phyloP scores from a whole-genome alignment of 2,329 filamentous ascomycete species.

The Blumeria hordei region DNA sequence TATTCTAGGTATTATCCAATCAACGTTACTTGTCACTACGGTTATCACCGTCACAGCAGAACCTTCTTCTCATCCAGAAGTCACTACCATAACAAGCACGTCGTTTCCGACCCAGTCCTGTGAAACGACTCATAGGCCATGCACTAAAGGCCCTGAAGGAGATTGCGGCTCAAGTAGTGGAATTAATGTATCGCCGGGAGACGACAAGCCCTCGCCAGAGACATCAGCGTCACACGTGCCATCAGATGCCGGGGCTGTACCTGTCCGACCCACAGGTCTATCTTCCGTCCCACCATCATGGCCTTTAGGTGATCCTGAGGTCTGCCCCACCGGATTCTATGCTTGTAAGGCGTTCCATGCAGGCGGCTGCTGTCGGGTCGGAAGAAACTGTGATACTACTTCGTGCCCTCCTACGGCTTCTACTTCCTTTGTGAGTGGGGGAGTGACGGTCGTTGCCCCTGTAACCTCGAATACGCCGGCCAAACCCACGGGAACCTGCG shows the following conservation, averaged over 20 bases:
- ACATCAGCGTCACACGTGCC: conserved; percentile 12
- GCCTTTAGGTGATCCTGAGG: conserved; percentile 11
- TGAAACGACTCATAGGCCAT: conserved; percentile 7
- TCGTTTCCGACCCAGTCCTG: conserved; percentile 5
- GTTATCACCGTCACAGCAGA: conserved; percentile 4
- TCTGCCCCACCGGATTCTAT: conserved; percentile 80
- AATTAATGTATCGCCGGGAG: conserved; percentile 13
- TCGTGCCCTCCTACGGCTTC: conserved; percentile 42
- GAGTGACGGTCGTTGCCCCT: conserved; percentile 47
- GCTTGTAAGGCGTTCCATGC: conserved; percentile 60
- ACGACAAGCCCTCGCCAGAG: conserved; percentile 8
- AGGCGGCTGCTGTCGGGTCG: conserved; percentile 73
- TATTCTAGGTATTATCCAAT: conserved; percentile 6
- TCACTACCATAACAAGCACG: conserved; percentile 5
- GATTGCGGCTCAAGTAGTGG: conserved; percentile 14
- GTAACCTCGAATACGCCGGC: conserved; percentile 20
- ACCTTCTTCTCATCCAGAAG: conserved; percentile 14
- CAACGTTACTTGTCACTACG: conserved; percentile 6
- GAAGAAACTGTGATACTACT: conserved; percentile 59
- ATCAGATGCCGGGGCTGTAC: conserved; percentile 16
- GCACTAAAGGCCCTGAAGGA: conserved; percentile 11
- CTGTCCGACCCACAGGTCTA: conserved; percentile 24
- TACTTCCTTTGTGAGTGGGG: conserved; percentile 42
- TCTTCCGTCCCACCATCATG: conserved; percentile 9
- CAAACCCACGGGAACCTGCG: conserved; percentile 29